Percentiles rank a stretch among this genome's conserved stretches.
Conservation (phyloP, 108 stramenopile species). For the Asterionellopsis glacialis region DNA sequence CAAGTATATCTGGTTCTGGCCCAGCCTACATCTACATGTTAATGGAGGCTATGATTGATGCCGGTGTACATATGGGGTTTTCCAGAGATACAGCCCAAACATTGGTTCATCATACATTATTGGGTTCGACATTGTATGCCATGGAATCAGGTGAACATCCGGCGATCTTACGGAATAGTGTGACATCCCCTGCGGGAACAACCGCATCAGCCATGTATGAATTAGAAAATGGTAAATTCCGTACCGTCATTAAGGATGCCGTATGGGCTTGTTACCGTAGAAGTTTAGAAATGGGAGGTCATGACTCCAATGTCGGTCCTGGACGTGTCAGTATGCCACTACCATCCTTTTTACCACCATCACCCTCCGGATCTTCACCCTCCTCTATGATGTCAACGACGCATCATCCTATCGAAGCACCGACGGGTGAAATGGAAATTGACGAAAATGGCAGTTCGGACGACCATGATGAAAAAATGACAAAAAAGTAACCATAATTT, state of each 20-base stretch:
- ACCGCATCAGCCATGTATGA: constrained; percentile 91
- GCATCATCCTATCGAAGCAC: too few species aligned
- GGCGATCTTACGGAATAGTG: constrained; percentile 78
- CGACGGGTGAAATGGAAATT: too few species aligned
- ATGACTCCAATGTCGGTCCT: constrained; percentile 62
- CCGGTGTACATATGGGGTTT: constrained; percentile 94
- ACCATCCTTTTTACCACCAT: too few species aligned
- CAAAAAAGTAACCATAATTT: too few species aligned
- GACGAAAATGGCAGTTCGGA: too few species aligned
- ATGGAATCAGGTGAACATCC: constrained; percentile 83
- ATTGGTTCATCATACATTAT: constrained; percentile 46
- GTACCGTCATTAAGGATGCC: constrained; percentile 86
- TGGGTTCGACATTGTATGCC: constrained; percentile 82
- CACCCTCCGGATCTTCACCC: too few species aligned
- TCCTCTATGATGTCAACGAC: too few species aligned
- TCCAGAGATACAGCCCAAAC: constrained; percentile 69
- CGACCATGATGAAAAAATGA: too few species aligned
- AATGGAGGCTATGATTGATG: constrained; percentile 92
- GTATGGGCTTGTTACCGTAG: constrained; percentile 88
- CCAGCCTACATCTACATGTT: constrained; percentile 92
- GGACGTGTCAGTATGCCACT: too few species aligned
- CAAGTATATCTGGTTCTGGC: constrained; percentile 81
- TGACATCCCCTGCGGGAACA: constrained; percentile 93
- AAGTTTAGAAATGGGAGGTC: constrained; percentile 76
- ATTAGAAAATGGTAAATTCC: constrained; percentile 87